A percentile compares a stretch with the other conserved stretches of the same genome.
Evolutionary conservation across 2,329 filamentous ascomycete species (phyloP).

Genomic region (Karstenula rhodostoma): DNA sequence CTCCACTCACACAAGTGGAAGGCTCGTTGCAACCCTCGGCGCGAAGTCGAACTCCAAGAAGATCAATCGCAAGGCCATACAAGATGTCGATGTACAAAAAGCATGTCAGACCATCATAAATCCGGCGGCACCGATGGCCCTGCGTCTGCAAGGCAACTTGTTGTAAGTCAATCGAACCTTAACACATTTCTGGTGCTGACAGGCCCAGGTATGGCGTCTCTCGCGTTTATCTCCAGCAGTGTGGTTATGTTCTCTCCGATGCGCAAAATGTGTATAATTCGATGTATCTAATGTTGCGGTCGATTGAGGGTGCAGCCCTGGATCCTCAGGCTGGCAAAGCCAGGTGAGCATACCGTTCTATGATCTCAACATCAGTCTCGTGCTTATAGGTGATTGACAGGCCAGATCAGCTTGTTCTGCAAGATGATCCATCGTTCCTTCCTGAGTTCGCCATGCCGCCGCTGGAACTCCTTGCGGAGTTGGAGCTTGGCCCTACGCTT

Average conservation of each 20-base stretch:
- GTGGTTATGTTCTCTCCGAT: slow-evolving; percentile 83
- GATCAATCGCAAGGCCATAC: slow-evolving; percentile 84
- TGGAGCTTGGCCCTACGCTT: slow-evolving; percentile 50
- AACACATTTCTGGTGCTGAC: slow-evolving; percentile 20
- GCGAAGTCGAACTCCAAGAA: slow-evolving; percentile 74
- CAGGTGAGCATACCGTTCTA: slow-evolving; percentile 62
- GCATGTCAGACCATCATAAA: slow-evolving; percentile 89
- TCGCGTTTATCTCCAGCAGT: slow-evolving; percentile 87
- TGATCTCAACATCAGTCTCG: not conserved
- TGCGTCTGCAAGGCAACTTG: slow-evolving; percentile 88
- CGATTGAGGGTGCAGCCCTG: slow-evolving; percentile 65
- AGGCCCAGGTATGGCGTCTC: slow-evolving; percentile 70
- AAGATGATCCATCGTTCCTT: slow-evolving; percentile 84
- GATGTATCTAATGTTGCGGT: slow-evolving; percentile 73
- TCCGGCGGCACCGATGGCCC: slow-evolving; percentile 84
- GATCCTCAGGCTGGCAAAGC: slow-evolving; percentile 76
- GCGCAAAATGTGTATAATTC: slow-evolving; percentile 76
- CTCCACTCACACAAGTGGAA: slow-evolving; percentile 52
- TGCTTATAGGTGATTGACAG: slow-evolving; percentile 54
- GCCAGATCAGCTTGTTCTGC: slow-evolving; percentile 76
- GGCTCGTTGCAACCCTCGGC: slow-evolving; percentile 91
- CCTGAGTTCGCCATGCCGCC: slow-evolving; percentile 70
- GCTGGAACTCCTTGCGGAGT: slow-evolving; percentile 61
- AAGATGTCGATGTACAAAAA: slow-evolving; percentile 84
- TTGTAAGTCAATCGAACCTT: slow-evolving; percentile 61